Conservation (phyloP, 805 yeast genomes). For the Blastobotrys robertii region DNA sequence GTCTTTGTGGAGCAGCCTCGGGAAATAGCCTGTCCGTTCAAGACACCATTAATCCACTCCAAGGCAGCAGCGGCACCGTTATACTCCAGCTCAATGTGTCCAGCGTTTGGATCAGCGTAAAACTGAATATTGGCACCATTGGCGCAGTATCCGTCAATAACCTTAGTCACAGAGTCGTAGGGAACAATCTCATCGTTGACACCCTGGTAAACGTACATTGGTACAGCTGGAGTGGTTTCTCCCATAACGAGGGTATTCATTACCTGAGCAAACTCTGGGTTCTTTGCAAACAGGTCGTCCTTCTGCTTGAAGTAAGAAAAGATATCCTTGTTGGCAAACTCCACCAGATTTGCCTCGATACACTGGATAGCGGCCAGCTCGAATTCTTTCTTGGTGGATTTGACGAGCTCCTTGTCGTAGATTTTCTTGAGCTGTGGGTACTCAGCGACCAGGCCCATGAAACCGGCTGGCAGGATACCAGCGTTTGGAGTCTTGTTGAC, state of each 20-base stretch:
- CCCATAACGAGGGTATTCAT: constrained; percentile 13
- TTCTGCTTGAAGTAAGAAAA: constrained; percentile 15
- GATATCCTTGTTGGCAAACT: constrained; percentile 12
- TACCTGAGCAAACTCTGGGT: constrained; percentile 6
- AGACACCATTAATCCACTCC: constrained; percentile 7
- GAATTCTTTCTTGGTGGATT: constrained; percentile 4
- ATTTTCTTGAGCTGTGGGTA: constrained; percentile 18
- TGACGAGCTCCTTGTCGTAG: constrained; percentile 4
- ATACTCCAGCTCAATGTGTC: constrained; percentile 9
- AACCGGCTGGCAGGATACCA: constrained; percentile 15
- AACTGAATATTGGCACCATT: constrained; percentile 12
- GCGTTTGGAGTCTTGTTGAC: constrained; percentile 1
- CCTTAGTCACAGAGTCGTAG: not conserved
- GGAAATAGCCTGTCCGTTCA: constrained; percentile 5
- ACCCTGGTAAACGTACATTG: constrained; percentile 19
- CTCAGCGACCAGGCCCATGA: constrained; percentile 21
- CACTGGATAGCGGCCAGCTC: constrained; percentile 12
- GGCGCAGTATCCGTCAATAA: constrained; percentile 11
- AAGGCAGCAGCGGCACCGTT: constrained; percentile 10
- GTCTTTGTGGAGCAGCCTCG: constrained; percentile 10
- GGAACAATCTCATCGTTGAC: constrained; percentile 17
- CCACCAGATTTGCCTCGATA: constrained; percentile 8
- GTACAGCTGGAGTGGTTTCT: constrained; percentile 12
- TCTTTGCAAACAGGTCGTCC: constrained; percentile 9
- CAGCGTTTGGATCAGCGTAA: constrained; percentile 7